phyloP scores from a whole-genome alignment of 441 rosid genomes.

The Pelargonium fulgidum region DNA sequence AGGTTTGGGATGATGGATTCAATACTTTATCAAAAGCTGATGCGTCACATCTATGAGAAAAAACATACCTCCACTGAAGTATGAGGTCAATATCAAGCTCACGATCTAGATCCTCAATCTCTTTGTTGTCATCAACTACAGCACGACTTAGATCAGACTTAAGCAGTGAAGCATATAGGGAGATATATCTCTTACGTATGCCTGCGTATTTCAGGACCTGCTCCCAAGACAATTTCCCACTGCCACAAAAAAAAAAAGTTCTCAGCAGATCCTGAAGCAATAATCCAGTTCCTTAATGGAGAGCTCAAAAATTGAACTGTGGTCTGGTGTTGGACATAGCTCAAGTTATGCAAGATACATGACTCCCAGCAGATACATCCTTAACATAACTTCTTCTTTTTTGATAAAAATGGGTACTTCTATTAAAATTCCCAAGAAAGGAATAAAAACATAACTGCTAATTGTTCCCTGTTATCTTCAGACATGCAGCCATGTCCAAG shows the following conservation, averaged over 20 bases:
- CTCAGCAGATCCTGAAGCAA: slow-evolving; percentile 28
- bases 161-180: slow-evolving; percentile 79
- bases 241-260: slow-evolving; percentile 45
- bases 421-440: too few species aligned
- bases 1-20: too few species aligned
- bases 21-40: background rate
- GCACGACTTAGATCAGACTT: slow-evolving; percentile 64
- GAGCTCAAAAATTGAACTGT: background rate
- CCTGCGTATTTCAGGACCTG: slow-evolving; percentile 69
- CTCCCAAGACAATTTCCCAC: slow-evolving; percentile 97
- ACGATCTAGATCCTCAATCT: slow-evolving; percentile 78
- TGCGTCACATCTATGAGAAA: slow-evolving; percentile 16
- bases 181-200: slow-evolving; percentile 81
- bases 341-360: background rate
- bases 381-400: too few species aligned
- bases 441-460: background rate
- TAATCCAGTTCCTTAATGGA: background rate
- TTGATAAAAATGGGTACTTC: too few species aligned
- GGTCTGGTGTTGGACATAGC: background rate
- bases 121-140: slow-evolving; percentile 69
- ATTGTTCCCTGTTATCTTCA: background rate
- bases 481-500: background rate
- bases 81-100: slow-evolving; percentile 89
- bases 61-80: slow-evolving; percentile 89
- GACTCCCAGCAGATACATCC: too few species aligned